Evolutionary conservation across 108 stramenopile species (phyloP).

Genomic region (Pseudonitzschia pungens): DNA sequence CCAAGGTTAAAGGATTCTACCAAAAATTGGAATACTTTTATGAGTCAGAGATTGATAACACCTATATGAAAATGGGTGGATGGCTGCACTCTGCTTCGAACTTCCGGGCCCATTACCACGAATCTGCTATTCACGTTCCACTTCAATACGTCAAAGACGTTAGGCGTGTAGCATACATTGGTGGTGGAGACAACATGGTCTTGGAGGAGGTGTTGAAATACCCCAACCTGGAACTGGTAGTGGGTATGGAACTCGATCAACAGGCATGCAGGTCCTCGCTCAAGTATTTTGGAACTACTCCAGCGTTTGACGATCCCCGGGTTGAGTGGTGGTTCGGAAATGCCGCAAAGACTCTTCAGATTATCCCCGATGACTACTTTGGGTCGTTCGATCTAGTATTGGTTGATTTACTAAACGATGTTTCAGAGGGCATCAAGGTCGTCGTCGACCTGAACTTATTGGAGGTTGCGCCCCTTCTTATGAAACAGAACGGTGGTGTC

Average conservation of each 20-base stretch:
- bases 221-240: slow-evolving; percentile 50
- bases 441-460: slow-evolving; percentile 15
- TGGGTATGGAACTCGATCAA: slow-evolving; percentile 68
- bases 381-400: slow-evolving; percentile 76
- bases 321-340: slow-evolving; percentile 82
- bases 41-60: neutral
- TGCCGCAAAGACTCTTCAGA: slow-evolving; percentile 54
- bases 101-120: slow-evolving; percentile 51
- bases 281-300: slow-evolving; percentile 62
- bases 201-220: slow-evolving; percentile 71
- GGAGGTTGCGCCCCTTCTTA: slow-evolving; percentile 6
- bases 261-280: slow-evolving; percentile 52
- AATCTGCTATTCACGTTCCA: slow-evolving; percentile 67
- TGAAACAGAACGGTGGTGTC: slow-evolving; percentile 33
- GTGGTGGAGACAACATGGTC: slow-evolving; percentile 72
- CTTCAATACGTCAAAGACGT: slow-evolving; percentile 63
- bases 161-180: slow-evolving; percentile 58
- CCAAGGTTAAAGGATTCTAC: neutral
- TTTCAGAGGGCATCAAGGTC: slow-evolving; percentile 32
- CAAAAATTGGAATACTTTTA: slow-evolving; percentile 2
- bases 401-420: slow-evolving; percentile 48
- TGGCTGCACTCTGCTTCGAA: slow-evolving; percentile 15
- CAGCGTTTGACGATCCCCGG: slow-evolving; percentile 50
- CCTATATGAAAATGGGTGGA: neutral
- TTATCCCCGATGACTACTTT: slow-evolving; percentile 70